These are phyloP conservation scores for Ramaria sp. DNA, from an alignment of 768 basidiomycete species.

Conservation along the genomic window DNA sequence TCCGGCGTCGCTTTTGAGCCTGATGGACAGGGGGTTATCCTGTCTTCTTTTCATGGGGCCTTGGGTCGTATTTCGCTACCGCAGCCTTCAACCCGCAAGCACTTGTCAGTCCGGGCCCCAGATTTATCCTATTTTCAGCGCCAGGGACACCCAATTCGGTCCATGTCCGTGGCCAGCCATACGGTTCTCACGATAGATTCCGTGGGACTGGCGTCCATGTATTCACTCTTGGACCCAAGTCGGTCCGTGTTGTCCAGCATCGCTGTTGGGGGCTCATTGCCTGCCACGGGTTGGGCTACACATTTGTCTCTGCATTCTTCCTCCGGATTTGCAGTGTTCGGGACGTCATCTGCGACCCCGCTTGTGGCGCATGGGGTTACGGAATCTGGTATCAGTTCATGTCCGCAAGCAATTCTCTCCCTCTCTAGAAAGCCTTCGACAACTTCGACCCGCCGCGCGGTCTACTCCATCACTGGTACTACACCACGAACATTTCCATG, in stretches of 20 bases:
- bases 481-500: conserved; percentile 47
- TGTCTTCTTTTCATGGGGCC: conserved; percentile 52
- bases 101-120: conserved; percentile 13
- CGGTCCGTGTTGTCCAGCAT: conserved; percentile 21
- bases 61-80: conserved; percentile 37
- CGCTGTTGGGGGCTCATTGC: conserved; percentile 22
- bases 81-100: conserved; percentile 3
- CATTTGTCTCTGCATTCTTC: conserved; percentile 39
- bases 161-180: conserved; percentile 28
- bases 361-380: conserved; percentile 46
- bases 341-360: conserved; percentile 49
- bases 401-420: conserved; percentile 37
- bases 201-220: conserved; percentile 36
- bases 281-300: conserved; percentile 51
- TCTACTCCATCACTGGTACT: conserved; percentile 59
- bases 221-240: conserved; percentile 15
- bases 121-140: conserved; percentile 1
- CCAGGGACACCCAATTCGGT: conserved; percentile 3
- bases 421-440: conserved; percentile 22
- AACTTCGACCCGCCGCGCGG: conserved; percentile 35
- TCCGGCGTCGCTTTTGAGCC: conserved; percentile 42
- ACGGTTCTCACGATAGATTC: conserved; percentile 49
- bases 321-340: conserved; percentile 56
- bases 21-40: conserved; percentile 38
- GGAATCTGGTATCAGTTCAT: conserved; percentile 32